Evolutionary conservation across 192 early-diverging fungal species (phyloP).

Genomic region (Powellomyces hirtus): DNA sequence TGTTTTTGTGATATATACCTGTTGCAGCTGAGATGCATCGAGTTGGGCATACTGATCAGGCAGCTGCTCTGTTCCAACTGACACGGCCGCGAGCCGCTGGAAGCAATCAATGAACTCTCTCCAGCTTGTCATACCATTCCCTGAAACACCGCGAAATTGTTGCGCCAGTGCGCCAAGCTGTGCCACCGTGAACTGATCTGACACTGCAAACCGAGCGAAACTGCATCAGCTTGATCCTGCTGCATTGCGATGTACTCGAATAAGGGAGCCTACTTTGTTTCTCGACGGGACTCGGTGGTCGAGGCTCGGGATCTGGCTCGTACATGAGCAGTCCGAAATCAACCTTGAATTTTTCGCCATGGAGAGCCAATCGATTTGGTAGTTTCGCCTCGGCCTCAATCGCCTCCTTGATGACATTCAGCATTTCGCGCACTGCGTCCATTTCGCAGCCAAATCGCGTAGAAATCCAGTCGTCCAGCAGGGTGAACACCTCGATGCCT

Average conservation of each 20-base stretch:
- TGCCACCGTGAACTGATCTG: slow-evolving; percentile 52
- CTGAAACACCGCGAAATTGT: slow-evolving; percentile 40
- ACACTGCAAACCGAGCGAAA: slow-evolving; percentile 33
- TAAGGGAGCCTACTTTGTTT: slow-evolving; percentile 35
- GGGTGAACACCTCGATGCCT: slow-evolving; percentile 51
- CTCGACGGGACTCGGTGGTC: slow-evolving; percentile 54
- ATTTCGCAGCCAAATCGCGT: slow-evolving; percentile 53
- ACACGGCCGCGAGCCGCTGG: slow-evolving; percentile 27
- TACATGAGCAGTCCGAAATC: slow-evolving; percentile 47
- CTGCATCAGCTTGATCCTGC: too few species aligned
- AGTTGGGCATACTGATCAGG: slow-evolving; percentile 45
- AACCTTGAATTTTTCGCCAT: slow-evolving; percentile 56
- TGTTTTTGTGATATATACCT: slow-evolving; percentile 28
- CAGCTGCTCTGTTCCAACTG: slow-evolving; percentile 40
- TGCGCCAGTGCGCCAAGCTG: slow-evolving; percentile 44
- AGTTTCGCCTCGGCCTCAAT: slow-evolving; percentile 52
- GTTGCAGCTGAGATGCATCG: slow-evolving; percentile 46
- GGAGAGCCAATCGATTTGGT: slow-evolving; percentile 50
- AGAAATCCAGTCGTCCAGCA: slow-evolving; percentile 58
- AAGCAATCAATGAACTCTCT: slow-evolving; percentile 51
- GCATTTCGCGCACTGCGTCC: slow-evolving; percentile 54
- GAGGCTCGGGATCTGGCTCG: slow-evolving; percentile 54
- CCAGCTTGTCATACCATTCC: slow-evolving; percentile 29
- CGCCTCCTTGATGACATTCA: slow-evolving; percentile 56
- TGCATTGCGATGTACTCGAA: background rate